phyloP scores from a whole-genome alignment of 2,329 filamentous ascomycete genomes.

The Cladosporium velox region DNA sequence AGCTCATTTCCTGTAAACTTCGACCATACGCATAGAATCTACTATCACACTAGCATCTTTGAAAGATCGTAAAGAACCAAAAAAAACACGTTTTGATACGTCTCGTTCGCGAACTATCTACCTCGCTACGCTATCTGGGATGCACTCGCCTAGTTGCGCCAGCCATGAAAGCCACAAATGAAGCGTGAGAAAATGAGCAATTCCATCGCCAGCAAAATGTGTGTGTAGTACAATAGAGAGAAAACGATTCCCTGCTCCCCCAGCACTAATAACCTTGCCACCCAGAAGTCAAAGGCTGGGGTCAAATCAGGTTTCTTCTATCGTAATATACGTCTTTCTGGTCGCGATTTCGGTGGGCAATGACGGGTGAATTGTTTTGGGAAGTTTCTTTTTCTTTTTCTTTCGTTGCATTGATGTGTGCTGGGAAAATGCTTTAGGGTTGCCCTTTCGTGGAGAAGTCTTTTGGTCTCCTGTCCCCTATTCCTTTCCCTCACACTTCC shows the following conservation, averaged over 20 bases:
- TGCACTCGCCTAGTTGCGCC: not conserved
- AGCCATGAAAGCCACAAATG: not conserved
- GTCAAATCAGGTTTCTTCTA: not conserved
- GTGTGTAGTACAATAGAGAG: not conserved
- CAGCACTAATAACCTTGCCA: not conserved
- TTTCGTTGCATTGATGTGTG: conserved; percentile 8
- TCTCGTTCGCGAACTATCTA: not conserved
- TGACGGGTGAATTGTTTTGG: not conserved
- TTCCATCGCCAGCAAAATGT: not conserved
- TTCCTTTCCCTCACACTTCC: conserved; percentile 22
- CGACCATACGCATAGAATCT: not conserved
- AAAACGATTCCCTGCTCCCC: not conserved
- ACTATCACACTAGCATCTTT: not conserved
- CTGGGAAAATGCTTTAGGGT: not conserved
- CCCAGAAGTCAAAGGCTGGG: not conserved
- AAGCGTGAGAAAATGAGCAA: not conserved
- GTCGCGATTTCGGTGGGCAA: not conserved
- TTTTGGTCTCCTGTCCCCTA: not conserved
- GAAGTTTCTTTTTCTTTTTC: conserved; percentile 2
- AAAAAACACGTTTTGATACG: not conserved
- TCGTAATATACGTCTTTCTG: not conserved
- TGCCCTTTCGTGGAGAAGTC: conserved; percentile 4
- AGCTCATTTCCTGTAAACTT: no score
- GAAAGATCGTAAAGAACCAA: not conserved
- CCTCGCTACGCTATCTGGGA: not conserved